A percentile compares a stretch with the other conserved stretches of the same genome.
phyloP scores from a whole-genome alignment of 768 basidiomycete genomes.

The Suillus bovinus region DNA sequence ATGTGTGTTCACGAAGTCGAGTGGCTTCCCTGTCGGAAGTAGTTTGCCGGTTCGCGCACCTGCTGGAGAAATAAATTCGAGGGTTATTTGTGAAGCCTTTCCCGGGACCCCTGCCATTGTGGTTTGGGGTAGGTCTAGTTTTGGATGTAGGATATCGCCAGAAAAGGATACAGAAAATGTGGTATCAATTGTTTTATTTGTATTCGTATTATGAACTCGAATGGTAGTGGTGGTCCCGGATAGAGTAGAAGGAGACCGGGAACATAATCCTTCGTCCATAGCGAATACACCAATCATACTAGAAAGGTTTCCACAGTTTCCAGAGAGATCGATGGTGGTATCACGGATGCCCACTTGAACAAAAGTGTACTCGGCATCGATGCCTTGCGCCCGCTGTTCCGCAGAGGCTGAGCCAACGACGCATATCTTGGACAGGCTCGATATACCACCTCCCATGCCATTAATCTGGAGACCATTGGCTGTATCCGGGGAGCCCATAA shows the following conservation, averaged over 20 bases:
- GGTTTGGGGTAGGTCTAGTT: constrained; percentile 48
- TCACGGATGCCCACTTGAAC: constrained; percentile 64
- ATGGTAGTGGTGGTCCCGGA: constrained; percentile 40
- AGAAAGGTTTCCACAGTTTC: constrained; percentile 77
- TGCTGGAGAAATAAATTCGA: constrained; percentile 66
- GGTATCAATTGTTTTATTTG: constrained; percentile 64
- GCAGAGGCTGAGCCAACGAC: constrained; percentile 56
- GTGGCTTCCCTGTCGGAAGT: constrained; percentile 57
- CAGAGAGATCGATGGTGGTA: constrained; percentile 59
- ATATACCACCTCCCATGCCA: constrained; percentile 80
- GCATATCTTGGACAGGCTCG: constrained; percentile 73
- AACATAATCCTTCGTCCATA: constrained; percentile 62
- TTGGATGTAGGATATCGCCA: constrained; percentile 29
- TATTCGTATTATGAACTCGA: constrained; percentile 72
- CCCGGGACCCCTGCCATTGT: constrained; percentile 71
- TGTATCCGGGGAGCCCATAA: constrained; percentile 84
- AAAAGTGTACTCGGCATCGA: constrained; percentile 74
- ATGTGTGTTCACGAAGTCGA: constrained; percentile 43
- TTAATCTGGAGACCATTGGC: constrained; percentile 69
- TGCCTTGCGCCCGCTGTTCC: constrained; percentile 40
- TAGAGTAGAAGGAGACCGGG: background rate
- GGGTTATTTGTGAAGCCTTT: constrained; percentile 58
- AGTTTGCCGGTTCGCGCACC: constrained; percentile 74
- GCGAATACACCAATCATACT: constrained; percentile 76
- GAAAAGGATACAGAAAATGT: constrained; percentile 56